Conservation (phyloP, 1,139 yeast genomes). For the Taiozyma sp. region DNA sequence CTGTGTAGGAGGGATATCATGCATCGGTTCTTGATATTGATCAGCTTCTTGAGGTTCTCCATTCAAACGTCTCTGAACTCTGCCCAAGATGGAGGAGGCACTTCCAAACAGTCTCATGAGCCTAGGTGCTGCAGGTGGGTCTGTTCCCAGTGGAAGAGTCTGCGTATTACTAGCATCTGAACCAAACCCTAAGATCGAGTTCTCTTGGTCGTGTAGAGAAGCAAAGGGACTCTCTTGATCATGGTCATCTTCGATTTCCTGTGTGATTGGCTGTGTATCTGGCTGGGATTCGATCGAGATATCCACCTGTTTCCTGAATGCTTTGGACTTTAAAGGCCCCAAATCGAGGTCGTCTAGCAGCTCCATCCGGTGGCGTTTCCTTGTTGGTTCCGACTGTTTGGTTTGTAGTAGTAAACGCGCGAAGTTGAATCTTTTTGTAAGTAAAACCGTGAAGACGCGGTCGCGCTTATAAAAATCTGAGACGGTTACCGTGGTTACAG, state of each 20-base stretch:
- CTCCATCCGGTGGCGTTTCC: slow-evolving; percentile 7
- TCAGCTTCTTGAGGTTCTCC: slow-evolving; percentile 14
- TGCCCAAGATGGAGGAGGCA: slow-evolving; percentile 9
- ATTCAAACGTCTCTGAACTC: slow-evolving; percentile 19
- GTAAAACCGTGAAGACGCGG: neutral
- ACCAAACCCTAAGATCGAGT: neutral
- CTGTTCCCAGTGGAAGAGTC: neutral
- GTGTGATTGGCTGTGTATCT: neutral
- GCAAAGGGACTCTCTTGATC: neutral
- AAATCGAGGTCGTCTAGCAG: slow-evolving; percentile 10
- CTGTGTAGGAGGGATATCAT: neutral
- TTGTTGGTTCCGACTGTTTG: neutral
- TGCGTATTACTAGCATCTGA: neutral
- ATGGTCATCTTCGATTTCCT: neutral
- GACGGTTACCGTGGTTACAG: neutral
- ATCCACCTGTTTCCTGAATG: slow-evolving; percentile 16
- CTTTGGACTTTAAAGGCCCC: slow-evolving; percentile 13
- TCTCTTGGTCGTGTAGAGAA: neutral
- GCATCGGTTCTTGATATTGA: neutral
- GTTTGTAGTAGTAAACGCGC: neutral
- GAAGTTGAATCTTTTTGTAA: neutral
- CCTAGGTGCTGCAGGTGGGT: neutral
- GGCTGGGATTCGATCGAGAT: slow-evolving; percentile 2
- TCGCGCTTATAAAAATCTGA: neutral
- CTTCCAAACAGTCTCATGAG: neutral